A percentile compares a stretch with the other conserved stretches of the same genome.
These are phyloP conservation scores for Porcisia deanei DNA, from an alignment of 208 protist species.

Conservation along the genomic window DNA sequence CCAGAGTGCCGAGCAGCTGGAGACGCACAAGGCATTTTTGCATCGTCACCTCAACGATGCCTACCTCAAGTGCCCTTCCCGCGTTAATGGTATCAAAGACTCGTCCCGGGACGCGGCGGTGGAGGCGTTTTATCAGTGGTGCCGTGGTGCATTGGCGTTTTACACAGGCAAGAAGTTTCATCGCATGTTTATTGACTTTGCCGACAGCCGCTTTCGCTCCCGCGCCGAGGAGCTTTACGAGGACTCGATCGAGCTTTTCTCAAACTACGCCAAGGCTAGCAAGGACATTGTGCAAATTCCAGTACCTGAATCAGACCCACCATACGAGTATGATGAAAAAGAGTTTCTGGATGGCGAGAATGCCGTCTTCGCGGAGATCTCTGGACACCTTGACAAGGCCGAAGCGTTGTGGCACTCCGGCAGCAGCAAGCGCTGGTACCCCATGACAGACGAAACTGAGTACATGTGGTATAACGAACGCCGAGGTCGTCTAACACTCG, in stretches of 20 bases:
- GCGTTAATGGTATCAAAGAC: constrained; percentile 70
- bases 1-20: constrained; percentile 71
- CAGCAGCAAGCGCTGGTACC: constrained; percentile 85
- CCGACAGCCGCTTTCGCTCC: constrained; percentile 75
- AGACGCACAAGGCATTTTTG: constrained; percentile 77
- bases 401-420: constrained; percentile 86
- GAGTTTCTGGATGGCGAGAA: constrained; percentile 90
- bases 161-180: constrained; percentile 71
- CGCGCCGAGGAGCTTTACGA: constrained; percentile 83
- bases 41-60: constrained; percentile 75
- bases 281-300: constrained; percentile 86
- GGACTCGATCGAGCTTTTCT: constrained; percentile 85
- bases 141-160: constrained; percentile 80
- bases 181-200: constrained; percentile 70
- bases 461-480: constrained; percentile 93
- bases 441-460: constrained; percentile 87
- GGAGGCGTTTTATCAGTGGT: constrained; percentile 87
- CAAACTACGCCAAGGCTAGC: constrained; percentile 74
- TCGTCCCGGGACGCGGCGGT: constrained; percentile 66
- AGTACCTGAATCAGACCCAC: constrained; percentile 78
- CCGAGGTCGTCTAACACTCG: constrained; percentile 77
- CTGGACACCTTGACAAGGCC: constrained; percentile 80
- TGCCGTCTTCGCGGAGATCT: constrained; percentile 77
- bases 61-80: constrained; percentile 47
- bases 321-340: constrained; percentile 88